phyloP scores from a whole-genome alignment of 805 yeast species.

The Candida montana region DNA sequence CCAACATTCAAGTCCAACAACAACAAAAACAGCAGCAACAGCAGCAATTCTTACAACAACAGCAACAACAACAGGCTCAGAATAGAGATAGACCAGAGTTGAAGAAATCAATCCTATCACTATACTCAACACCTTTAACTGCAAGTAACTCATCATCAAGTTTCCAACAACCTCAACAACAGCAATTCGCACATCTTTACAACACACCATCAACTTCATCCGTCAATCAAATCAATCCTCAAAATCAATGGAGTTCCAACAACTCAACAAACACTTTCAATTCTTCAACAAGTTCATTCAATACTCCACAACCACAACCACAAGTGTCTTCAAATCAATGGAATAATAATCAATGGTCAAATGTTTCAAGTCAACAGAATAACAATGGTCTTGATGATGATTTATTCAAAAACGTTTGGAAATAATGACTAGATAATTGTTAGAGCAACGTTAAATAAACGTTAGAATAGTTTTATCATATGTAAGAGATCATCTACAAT shows the following conservation, averaged over 20 bases:
- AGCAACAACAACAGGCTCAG: slow-evolving; percentile 3
- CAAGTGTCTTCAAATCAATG: slow-evolving; percentile 29
- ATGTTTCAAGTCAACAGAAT: slow-evolving; percentile 10
- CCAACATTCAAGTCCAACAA: slow-evolving; percentile 11
- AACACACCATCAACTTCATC: slow-evolving; percentile 9
- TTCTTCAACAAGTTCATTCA: background rate
- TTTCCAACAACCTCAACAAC: slow-evolving; percentile 12
- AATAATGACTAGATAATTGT: slow-evolving; percentile 19
- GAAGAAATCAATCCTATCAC: slow-evolving; percentile 84
- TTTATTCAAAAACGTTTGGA: slow-evolving; percentile 67
- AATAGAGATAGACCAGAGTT: slow-evolving; percentile 63
- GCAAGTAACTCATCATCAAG: slow-evolving; percentile 20
- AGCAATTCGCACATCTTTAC: slow-evolving; percentile 9
- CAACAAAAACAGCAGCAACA: slow-evolving; percentile 14
- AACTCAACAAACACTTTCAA: background rate
- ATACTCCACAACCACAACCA: background rate
- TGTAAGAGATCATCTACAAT: no score
- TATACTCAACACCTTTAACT: slow-evolving; percentile 59
- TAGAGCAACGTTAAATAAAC: no score
- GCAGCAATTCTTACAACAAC: slow-evolving; percentile 9
- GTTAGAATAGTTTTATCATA: no score
- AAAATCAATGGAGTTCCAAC: slow-evolving; percentile 7
- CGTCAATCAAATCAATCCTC: slow-evolving; percentile 10
- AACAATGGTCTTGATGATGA: slow-evolving; percentile 47
- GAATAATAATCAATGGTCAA: slow-evolving; percentile 24